These are phyloP conservation scores for Euphorbia celastroides DNA, from an alignment of 441 rosid species.

Conservation along the genomic window DNA sequence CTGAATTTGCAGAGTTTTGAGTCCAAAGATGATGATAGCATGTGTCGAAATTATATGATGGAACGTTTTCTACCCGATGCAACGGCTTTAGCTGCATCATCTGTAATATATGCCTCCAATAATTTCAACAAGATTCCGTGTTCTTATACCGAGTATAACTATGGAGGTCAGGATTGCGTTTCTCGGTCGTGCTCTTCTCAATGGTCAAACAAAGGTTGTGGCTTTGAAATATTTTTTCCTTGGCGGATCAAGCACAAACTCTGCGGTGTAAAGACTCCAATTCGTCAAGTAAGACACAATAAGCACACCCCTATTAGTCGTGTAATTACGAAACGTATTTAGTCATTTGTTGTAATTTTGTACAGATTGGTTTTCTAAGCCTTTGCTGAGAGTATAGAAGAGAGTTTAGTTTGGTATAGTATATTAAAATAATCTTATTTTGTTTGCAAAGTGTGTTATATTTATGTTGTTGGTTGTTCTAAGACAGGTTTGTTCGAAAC, in stretches of 20 bases:
- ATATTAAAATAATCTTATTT: neutral
- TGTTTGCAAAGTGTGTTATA: neutral
- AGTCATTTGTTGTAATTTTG: neutral
- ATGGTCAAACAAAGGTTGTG: constrained; percentile 52
- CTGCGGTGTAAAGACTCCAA: constrained; percentile 47
- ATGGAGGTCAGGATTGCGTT: constrained; percentile 16
- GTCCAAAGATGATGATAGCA: constrained; percentile 12
- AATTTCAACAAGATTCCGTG: constrained; percentile 28
- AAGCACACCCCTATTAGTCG: constrained; percentile 18
- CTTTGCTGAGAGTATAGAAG: neutral
- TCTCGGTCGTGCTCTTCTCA: constrained; percentile 26
- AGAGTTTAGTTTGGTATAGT: neutral
- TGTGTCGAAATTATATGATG: constrained; percentile 67
- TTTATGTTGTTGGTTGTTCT: neutral
- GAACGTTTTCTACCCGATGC: constrained; percentile 79
- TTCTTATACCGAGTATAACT: constrained; percentile 24
- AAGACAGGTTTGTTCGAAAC: neutral
- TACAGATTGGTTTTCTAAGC: neutral
- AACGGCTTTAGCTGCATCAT: constrained; percentile 59
- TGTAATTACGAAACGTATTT: constrained; percentile 16
- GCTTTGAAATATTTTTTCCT: constrained; percentile 55
- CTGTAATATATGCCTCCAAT: constrained; percentile 21
- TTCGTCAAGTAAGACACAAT: constrained; percentile 23
- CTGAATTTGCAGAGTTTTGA: constrained; percentile 32
- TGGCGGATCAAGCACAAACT: constrained; percentile 69